Evolutionary conservation across 768 basidiomycete genomes (phyloP), one percentile per base, ranked within the genome.

Genomic region (Tylopilus balloui): DNA sequence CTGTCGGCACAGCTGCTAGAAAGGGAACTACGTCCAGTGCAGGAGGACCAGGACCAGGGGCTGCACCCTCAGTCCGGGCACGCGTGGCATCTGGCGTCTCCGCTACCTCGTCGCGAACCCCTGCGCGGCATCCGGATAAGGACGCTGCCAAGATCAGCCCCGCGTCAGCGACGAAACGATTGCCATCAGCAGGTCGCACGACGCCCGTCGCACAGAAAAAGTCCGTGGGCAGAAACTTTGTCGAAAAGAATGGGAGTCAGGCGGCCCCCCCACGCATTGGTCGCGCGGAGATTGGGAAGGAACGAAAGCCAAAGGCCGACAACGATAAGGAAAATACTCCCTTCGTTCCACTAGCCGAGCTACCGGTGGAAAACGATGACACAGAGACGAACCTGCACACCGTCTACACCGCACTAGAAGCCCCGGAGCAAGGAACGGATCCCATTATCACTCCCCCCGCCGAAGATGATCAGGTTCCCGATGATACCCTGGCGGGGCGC

Each of bases 351-450:
- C 69, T 20, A 64, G 67, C 20, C 72, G 78, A 58, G 7, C 23
- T 52, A 19, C 20, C 59, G 70, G 49, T 71, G 59, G 58, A 67
- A 62, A 44, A 70, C 67, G 29, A 80, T 75, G 45, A 68, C 69
- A 68, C 44, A 53, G 61, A 42, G 56, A 62, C 56, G 3, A 56
- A 56, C 21, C 15, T 59, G 4, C 19, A 56, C 32, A 59, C 54
- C 4, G 62, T 56, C 9, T 62, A 35, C 42, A 64, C 60, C 1
- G 53, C 62, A 7, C 62, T 52, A 2, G 60, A 62, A 45, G 13
- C 13, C 2, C 37, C 32, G 3, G 59, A 52, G 5, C 50, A 36
- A n/a, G 47, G n/a, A 21, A 25, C 25, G 7, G 51, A 64, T 4
- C 28, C 51, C 14, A 4, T 45, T 20, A 7, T 55, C 0, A 52